Percentiles rank a stretch among this genome's conserved stretches.
phyloP scores from a whole-genome alignment of 768 basidiomycete genomes.

The Boletus rubropictus region DNA sequence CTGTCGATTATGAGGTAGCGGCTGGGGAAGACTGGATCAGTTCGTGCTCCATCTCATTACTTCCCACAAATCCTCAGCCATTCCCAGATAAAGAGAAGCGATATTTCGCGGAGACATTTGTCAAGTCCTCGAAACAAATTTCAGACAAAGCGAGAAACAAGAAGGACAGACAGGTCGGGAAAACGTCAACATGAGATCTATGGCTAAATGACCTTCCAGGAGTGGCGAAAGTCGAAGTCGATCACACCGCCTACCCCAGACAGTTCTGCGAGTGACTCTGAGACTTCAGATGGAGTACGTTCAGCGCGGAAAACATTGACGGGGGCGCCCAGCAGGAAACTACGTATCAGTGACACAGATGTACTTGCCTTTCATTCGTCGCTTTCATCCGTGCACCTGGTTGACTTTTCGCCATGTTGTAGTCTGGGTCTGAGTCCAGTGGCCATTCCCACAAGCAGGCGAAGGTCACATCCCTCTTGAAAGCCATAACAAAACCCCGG shows the following conservation, averaged over 20 bases:
- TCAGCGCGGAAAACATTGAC: not conserved
- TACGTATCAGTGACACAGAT: constrained; percentile 4
- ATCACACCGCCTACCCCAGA: constrained; percentile 4
- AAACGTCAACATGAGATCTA: not conserved
- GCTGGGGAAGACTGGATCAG: constrained; percentile 56
- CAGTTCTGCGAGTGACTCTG: constrained; percentile 6
- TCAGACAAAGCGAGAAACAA: constrained; percentile 11
- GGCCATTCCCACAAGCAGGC: not conserved
- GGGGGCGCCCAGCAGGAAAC: constrained; percentile 6
- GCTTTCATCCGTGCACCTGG: not conserved
- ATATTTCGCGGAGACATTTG: constrained; percentile 30
- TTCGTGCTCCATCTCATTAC: constrained; percentile 22
- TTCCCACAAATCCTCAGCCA: not conserved
- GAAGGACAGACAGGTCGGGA: constrained; percentile 17
- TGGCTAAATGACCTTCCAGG: constrained; percentile 8
- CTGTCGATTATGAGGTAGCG: constrained; percentile 38
- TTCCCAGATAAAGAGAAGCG: constrained; percentile 36
- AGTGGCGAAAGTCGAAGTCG: constrained; percentile 14
- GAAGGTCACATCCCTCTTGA: constrained; percentile 1
- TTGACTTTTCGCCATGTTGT: not conserved
- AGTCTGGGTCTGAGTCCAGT: constrained; percentile 20
- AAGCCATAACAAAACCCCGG: not conserved
- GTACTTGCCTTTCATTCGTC: constrained; percentile 5
- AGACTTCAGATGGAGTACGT: constrained; percentile 7
- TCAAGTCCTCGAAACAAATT: constrained; percentile 15